Conservation (phyloP, 176 grass and related monocot genomes). For the Phoenix dactylifera region DNA sequence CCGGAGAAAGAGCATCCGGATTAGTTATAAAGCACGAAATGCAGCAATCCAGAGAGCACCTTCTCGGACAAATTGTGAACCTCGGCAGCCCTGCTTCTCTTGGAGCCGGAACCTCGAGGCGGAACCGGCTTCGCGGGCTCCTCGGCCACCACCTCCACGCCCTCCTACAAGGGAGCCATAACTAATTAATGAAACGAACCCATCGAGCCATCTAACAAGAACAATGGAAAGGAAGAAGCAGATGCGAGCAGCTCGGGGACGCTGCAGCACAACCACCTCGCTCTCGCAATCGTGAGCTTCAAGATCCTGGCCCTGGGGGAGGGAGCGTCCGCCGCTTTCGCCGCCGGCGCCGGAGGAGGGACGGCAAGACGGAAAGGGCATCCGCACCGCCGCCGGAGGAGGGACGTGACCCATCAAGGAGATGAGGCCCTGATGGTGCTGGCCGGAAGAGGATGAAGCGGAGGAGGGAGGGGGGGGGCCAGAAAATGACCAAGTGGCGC, state of each 20-base stretch:
- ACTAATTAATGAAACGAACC: neutral
- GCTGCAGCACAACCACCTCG: slow-evolving; percentile 1
- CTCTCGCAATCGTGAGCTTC: slow-evolving; percentile 6
- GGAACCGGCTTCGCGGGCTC: slow-evolving; percentile 25
- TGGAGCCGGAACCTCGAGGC: slow-evolving; percentile 51
- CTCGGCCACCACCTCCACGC: slow-evolving; percentile 49
- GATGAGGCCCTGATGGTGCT: no score
- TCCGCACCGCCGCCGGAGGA: neutral
- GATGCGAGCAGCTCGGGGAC: no score
- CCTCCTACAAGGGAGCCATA: slow-evolving; percentile 31
- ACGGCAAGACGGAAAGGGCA: neutral
- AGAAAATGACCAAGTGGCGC: slow-evolving; percentile 4
- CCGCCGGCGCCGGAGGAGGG: neutral
- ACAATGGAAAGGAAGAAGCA: neutral
- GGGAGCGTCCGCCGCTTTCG: neutral
- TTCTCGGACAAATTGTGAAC: slow-evolving; percentile 99
- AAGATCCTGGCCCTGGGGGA: neutral
- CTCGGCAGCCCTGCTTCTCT: slow-evolving; percentile 85
- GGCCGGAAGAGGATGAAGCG: no score
- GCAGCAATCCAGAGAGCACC: slow-evolving; percentile 20
- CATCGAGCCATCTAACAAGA: neutral
- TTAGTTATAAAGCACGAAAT: neutral
- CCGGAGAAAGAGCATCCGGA: neutral
- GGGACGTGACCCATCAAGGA: neutral
- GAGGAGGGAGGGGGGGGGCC: neutral